These are phyloP conservation scores for Penicillium ucsense DNA, from an alignment of 495 filamentous ascomycete genomes.

Conservation along the genomic window DNA sequence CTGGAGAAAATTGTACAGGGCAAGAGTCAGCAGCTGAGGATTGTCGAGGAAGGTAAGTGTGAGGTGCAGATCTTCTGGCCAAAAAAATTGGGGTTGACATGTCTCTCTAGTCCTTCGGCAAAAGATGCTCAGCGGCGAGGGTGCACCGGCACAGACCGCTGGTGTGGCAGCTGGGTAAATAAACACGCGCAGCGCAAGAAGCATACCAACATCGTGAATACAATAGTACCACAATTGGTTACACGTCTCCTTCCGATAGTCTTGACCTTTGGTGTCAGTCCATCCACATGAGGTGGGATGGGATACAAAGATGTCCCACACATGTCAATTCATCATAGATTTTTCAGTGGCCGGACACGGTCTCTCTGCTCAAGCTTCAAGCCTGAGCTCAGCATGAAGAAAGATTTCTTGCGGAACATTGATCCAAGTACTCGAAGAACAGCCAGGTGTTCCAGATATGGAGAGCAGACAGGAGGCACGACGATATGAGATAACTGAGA, in stretches of 20 bases:
- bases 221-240: too few relatives aligned
- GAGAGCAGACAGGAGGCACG: too few relatives aligned
- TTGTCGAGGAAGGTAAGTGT: constrained; percentile 77
- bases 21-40: constrained; percentile 72
- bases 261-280: too few relatives aligned
- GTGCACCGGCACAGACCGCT: constrained; percentile 16
- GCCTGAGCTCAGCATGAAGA: background rate
- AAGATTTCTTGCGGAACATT: too few relatives aligned
- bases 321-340: background rate
- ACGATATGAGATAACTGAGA: too few relatives aligned
- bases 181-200: background rate
- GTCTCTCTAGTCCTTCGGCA: constrained; percentile 31
- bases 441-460: too few relatives aligned
- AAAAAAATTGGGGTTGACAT: too few relatives aligned
- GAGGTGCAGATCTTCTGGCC: too few relatives aligned
- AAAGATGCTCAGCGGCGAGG: constrained; percentile 37
- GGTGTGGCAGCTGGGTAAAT: constrained; percentile 21
- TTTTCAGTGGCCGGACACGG: background rate
- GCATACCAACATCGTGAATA: too few relatives aligned
- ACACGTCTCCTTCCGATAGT: too few relatives aligned
- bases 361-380: background rate
- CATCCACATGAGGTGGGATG: too few relatives aligned
- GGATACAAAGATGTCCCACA: background rate
- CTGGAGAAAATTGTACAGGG: constrained; percentile 77
- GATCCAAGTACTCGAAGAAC: too few relatives aligned